Base-by-base conservation (phyloP, 116 monocot species). In the Iris pallida region DNA sequence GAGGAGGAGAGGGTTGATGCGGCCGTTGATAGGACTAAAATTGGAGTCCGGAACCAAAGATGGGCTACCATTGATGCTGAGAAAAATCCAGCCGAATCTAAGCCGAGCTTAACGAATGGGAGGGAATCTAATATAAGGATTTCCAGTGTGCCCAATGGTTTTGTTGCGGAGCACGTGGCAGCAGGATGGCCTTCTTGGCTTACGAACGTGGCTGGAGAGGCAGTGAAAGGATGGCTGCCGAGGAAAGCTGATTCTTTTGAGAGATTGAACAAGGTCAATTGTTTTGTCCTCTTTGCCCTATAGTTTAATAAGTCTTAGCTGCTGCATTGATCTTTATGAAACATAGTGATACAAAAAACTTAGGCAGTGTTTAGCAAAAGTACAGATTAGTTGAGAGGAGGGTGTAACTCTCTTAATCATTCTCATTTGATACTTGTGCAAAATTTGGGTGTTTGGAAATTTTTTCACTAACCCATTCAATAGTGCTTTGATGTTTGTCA, bases 121-220 rank as follows among this genome's bases (percentile, higher is more conserved):
- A 63, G 60, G 0, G 63, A 75, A 42, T 44, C 53, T 11, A 78
- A 57, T 53, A 48, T 63, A 40, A 44, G 42, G 68, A 71, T 65
- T 7, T 61, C 69, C 4, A 63, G 68, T 60, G 76, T 90, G 48
- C 70, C 73, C 5, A 81, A 84, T 65, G 88, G 76, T 42, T 55
- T 73, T 47, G 66, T 66, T 16, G 70, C 30, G 10, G 88, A 76
- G 71, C 82, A 85, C 61, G 79, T 76, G 47, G 78, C 71, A n/a
- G 90, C 90, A 19, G 95, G 86, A 13, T 95, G 95, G 94, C 94
- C 94, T 0, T 59, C 87, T 14, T 94, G 94, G 95, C 88, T 95
- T 47, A 73, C 71, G 4, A 59, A 64, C 45, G 90, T 88, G 17
- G 90, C 90, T 0, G 78, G 71, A 15, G 95, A 90, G 41, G 95